Percentiles rank a stretch among this genome's conserved stretches.
Evolutionary conservation across 2,329 filamentous ascomycete species (phyloP).

Genomic region (Sphaerulina musiva): DNA sequence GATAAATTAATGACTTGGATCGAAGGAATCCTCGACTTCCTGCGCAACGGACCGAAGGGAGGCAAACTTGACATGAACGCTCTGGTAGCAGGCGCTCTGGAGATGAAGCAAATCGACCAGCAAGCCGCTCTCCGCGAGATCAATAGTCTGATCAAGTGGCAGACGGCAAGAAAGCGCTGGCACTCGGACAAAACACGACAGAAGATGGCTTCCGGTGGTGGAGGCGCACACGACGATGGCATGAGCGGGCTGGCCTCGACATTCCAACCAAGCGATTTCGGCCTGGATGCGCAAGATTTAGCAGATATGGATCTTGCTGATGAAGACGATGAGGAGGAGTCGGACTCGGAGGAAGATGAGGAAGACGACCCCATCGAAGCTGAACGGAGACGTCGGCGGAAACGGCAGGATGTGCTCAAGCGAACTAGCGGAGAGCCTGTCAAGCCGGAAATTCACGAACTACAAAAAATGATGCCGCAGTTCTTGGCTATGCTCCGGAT

Average conservation of each 20-base stretch:
- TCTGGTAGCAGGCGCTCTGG: slow-evolving; percentile 73
- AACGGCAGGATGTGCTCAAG: slow-evolving; percentile 67
- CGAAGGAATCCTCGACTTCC: slow-evolving; percentile 87
- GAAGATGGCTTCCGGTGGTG: slow-evolving; percentile 90
- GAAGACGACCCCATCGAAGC: slow-evolving; percentile 81
- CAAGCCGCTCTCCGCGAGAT: slow-evolving; percentile 71
- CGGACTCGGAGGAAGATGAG: slow-evolving; percentile 62
- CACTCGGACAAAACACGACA: slow-evolving; percentile 95
- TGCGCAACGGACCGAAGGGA: slow-evolving; percentile 72
- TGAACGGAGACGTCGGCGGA: slow-evolving; percentile 70
- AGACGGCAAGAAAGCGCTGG: slow-evolving; percentile 94
- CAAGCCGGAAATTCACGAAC: slow-evolving; percentile 33
- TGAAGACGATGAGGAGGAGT: slow-evolving; percentile 59
- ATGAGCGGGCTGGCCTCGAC: slow-evolving; percentile 47
- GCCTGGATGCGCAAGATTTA: slow-evolving; percentile 77
- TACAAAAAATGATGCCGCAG: slow-evolving; percentile 31
- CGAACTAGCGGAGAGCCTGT: slow-evolving; percentile 34
- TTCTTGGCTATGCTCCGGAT: slow-evolving; percentile 34
- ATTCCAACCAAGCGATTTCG: slow-evolving; percentile 82
- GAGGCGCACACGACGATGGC: slow-evolving; percentile 38
- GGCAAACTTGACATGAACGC: slow-evolving; percentile 92
- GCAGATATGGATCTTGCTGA: slow-evolving; percentile 80
- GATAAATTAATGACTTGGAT: slow-evolving; percentile 96
- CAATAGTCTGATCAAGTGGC: slow-evolving; percentile 81
- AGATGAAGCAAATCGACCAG: slow-evolving; percentile 62